Evolutionary conservation across 805 yeast genomes (phyloP).

Genomic region (Zygotorulaspora florentina): DNA sequence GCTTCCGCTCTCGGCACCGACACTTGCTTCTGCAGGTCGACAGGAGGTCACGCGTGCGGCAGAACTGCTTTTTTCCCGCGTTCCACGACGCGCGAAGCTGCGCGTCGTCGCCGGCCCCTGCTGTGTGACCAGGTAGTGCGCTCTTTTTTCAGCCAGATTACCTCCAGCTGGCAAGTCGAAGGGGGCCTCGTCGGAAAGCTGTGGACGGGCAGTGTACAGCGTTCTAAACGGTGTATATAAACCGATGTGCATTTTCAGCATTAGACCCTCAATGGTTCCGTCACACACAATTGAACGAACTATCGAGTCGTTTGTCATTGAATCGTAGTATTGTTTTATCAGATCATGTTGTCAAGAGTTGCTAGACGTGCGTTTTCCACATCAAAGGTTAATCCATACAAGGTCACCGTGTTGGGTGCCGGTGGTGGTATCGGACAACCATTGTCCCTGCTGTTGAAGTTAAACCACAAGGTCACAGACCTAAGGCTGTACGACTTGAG

Average conservation of each 20-base stretch:
- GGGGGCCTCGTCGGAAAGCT: neutral
- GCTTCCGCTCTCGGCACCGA: constrained; percentile 7
- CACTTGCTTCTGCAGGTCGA: neutral
- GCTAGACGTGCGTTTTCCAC: constrained; percentile 66
- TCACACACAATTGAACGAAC: neutral
- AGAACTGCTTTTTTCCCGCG: neutral
- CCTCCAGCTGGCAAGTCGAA: neutral
- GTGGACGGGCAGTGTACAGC: no score
- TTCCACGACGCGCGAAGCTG: neutral
- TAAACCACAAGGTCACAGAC: constrained; percentile 82
- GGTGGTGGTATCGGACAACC: constrained; percentile 97
- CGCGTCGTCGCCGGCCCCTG: neutral
- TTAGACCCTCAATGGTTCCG: neutral
- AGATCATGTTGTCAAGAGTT: constrained; percentile 50
- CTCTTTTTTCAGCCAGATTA: neutral
- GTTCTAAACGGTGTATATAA: no score
- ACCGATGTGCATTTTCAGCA: no score
- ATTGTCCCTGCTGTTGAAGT: constrained; percentile 73
- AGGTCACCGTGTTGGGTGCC: constrained; percentile 78
- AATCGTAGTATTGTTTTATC: neutral
- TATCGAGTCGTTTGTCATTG: no score
- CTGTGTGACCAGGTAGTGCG: neutral
- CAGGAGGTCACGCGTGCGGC: neutral
- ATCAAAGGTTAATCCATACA: constrained; percentile 62
- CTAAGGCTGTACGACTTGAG: constrained; percentile 83